A percentile compares a stretch with the other conserved stretches of the same genome.
phyloP scores from a whole-genome alignment of 1,284 basidiomycete species.

The Inonotus hispidus region DNA sequence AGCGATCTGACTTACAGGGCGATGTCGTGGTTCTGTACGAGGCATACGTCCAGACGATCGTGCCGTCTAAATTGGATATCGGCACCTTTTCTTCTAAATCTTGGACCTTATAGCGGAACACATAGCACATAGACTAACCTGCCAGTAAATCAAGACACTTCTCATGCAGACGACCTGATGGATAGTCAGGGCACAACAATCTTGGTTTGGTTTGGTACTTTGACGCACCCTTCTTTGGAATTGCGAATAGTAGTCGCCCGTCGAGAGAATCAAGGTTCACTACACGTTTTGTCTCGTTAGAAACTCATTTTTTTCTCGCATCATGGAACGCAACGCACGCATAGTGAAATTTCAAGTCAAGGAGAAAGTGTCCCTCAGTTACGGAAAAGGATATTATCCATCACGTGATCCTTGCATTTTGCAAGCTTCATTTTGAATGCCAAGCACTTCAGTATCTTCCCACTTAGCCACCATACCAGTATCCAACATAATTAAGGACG shows the following conservation, averaged over 20 bases:
- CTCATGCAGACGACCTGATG: constrained; percentile 81
- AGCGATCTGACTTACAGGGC: constrained; percentile 61
- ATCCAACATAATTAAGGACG: neutral
- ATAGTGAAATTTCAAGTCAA: neutral
- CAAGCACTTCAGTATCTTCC: no score
- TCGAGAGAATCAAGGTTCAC: constrained; percentile 40
- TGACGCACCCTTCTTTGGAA: constrained; percentile 90
- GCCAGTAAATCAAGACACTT: constrained; percentile 85
- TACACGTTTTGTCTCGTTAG: neutral
- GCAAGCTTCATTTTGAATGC: no score
- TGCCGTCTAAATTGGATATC: constrained; percentile 95
- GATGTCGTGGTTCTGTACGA: constrained; percentile 90
- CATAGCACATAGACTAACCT: constrained; percentile 40
- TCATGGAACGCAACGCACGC: neutral
- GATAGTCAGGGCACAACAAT: neutral
- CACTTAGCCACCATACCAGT: no score
- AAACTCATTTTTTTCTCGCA: neutral
- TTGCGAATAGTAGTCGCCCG: constrained; percentile 85
- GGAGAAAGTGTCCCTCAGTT: neutral
- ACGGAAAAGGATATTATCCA: neutral
- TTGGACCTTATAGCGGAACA: neutral
- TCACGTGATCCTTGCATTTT: neutral
- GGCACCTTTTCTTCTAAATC: constrained; percentile 55
- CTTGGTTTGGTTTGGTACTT: neutral
- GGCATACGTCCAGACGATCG: constrained; percentile 86